Percentiles rank a stretch among this genome's conserved stretches.
These are phyloP conservation scores for Reticulascus tulasneorum DNA, from an alignment of 2,329 filamentous ascomycete species.

Conservation along the genomic window DNA sequence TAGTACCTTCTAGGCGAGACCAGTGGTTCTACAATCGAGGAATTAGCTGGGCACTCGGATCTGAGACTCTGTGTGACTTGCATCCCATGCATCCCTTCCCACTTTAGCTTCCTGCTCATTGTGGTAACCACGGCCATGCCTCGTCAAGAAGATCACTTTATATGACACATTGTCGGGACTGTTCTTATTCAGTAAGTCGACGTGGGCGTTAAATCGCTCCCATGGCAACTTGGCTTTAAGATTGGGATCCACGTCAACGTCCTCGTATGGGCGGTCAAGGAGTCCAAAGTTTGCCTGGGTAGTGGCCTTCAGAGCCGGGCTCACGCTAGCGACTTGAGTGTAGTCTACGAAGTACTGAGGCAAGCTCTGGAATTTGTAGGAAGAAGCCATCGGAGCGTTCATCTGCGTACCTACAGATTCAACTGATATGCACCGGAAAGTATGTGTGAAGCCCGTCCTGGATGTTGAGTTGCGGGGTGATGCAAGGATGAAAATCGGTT, in stretches of 20 bases:
- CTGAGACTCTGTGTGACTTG: constrained; percentile 16
- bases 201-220: constrained; percentile 44
- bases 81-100: constrained; percentile 54
- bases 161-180: constrained; percentile 41
- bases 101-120: constrained; percentile 51
- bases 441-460: too few relatives aligned
- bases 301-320: constrained; percentile 22
- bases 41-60: not conserved
- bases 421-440: too few relatives aligned
- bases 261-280: constrained; percentile 41
- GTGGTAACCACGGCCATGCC: constrained; percentile 52
- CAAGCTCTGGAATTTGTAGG: constrained; percentile 8
- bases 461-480: too few relatives aligned
- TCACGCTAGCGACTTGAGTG: constrained; percentile 16
- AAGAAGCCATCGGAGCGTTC: too few relatives aligned
- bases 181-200: constrained; percentile 41
- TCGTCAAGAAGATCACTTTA: constrained; percentile 50
- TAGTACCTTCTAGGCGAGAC: constrained; percentile 33
- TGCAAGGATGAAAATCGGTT: too few relatives aligned
- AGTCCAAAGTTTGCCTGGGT: constrained; percentile 51
- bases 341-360: constrained; percentile 4
- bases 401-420: too few relatives aligned
- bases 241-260: constrained; percentile 8
- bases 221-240: constrained; percentile 39
- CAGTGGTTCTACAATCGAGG: constrained; percentile 25